Base-by-base conservation (phyloP, 2,329 filamentous ascomycete genomes). In the Epicoccum sorghinum region DNA sequence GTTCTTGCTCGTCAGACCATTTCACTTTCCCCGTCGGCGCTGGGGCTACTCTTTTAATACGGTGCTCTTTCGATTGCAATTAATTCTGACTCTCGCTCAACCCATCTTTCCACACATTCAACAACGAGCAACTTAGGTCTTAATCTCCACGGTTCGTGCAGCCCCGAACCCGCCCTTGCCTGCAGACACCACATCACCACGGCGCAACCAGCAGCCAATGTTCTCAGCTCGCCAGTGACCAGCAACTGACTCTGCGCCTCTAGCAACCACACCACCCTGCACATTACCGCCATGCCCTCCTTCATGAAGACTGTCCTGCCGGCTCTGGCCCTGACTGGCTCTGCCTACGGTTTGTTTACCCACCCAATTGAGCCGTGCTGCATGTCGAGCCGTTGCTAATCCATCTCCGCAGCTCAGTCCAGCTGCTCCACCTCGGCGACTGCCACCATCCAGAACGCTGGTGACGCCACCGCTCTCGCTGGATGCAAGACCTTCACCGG, bases 401-500 rank as follows among this genome's bases (percentile, higher is more conserved):
- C 7, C 42, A 5, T 13, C 14, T 24, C 10, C 39, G 58, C 64
- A 67, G 73, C 68, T 52, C 63, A 70, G 47, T 49, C 47, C n/a
- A 37, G 47, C 47, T 81, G 79, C 73, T 76, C 72, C 57, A 64
- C 57, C 52, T 68, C 75, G 66, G 79, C 73, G 62, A 82, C 77
- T 76, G 79, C 74, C 55, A 86, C 84, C 63, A 81, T 91, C 78
- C 82, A 82, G 74, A 80, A 74, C 78, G 78, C 74, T 49, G 83
- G 85, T 65, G 83, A 90, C 70, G 86, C 84, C 52, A 81, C 80
- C 14, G 73, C 72, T 43, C 78, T 93, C 56, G 74, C 82, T 48
- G 68, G 72, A 60, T 96, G 93, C 83, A 72, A 77, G n/a, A 89
- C 84, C 51, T 82, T 90, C 71, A 78, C 83, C 46, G 91, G 89